Base-by-base conservation (phyloP, 2,329 filamentous ascomycete species). In the Monilinia fructicola region DNA sequence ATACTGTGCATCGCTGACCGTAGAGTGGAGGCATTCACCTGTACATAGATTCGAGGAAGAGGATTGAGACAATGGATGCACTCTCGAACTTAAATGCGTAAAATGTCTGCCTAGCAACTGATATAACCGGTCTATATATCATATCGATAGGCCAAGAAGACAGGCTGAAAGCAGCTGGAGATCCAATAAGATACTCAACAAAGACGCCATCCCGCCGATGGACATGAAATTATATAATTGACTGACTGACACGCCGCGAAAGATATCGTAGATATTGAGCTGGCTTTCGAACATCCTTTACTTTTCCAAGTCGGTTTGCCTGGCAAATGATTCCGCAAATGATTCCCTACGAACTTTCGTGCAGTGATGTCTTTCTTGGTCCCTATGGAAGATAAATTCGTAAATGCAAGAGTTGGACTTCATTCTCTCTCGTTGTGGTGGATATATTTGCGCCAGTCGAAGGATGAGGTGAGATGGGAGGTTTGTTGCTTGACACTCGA, bases 1-100 rank as follows among this genome's bases (percentile, higher is more conserved):
- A 55, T 67, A 73, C 71, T 3, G 68, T 69, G 69, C 64, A 67
- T 74, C 72, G 2, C 60, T 65, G 9, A 71, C 66, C 0, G 72
- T 72, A 44, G 66, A 70, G 11, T 60, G 70, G 28, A 74, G 70
- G 72, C 72, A 73, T 35, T 62, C 54, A 18, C 67, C 46, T n/a
- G n/a, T n/a, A 18, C 62, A 44, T 14, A 73, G 35, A 65, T 71
- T 71, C 1, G 60, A 65, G 28, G 65, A 66, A 1, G 72, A 58
- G 48, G 54, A 65, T 50, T 26, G 46, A 16, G 66, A 55, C 12
- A 71, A 54, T 2, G 71, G 67, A 44, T 67, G 71, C 46, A 72
- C 64, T 40, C 67, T 65, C 18, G 52, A 66, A 21, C 67, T 66
- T 21, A 61, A 67, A 40, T 70, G 56, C 0, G 60, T 68, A 9